Base-by-base conservation (phyloP, 75 land plant species). In the Azolla pinnata region DNA sequence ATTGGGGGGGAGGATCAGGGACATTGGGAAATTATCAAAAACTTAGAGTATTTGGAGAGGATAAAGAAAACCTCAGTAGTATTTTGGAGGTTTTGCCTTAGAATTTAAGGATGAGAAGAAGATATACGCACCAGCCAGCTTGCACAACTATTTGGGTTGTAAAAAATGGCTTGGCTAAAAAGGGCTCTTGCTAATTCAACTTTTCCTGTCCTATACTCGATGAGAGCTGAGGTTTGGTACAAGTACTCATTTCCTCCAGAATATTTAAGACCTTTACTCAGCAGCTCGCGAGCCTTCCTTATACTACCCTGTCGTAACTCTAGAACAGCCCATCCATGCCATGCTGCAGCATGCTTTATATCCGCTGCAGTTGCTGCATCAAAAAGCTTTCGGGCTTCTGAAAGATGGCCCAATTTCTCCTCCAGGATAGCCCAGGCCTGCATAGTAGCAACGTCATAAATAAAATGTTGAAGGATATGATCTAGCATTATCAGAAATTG, bases 301-400 rank as follows among this genome's bases (percentile, higher is more conserved):
- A 79, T 64, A 61, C 83, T 85, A 9, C 87, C 96, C 65, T 85
- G 81, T 54, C 80, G 78, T 2, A 93, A 62, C 78, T 93, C 98
- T 48, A 93, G 65, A 44, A 80, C 73, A 38, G 97, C 97, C 97
- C 97, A 92, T 38, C 87, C 97, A 81, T 92, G 97, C 97, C 97
- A 92, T 28, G 97, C 97, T 35, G 96, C 96, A 56, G 80, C 71
- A 69, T 92, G 97, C 31, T 53, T 88, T 64, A 85, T 81, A 57
- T 92, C 82, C 33, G 97, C 97, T 57, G 79, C 97, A 54, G 87
- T 92, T 20, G 97, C 80, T 19, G 97, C 97, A 79, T 92, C 97
- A 76, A 92, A 92, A 38, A 92, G 65, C 33, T 84, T 81, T 58
- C 90, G 86, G 33, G 97, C 97, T 62, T 74, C 82, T 54, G 75